A percentile compares a stretch with the other conserved stretches of the same genome.
phyloP scores from a whole-genome alignment of 164 flowering plant genomes.

The Tetracentron sinense region DNA sequence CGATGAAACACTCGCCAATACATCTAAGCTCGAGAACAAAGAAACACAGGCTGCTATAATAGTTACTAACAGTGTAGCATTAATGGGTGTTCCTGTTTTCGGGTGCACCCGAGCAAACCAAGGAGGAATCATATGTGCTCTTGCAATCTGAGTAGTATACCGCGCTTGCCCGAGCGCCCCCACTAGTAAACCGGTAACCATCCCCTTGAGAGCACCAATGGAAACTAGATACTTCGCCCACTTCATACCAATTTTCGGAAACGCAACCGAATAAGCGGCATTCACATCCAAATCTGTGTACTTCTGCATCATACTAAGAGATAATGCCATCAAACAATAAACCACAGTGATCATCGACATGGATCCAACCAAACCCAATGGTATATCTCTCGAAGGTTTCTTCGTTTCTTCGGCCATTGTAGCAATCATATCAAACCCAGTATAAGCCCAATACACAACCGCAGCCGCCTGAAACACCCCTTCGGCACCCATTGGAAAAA shows the following conservation, averaged over 20 bases:
- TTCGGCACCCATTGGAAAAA: conserved; percentile 50
- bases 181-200: conserved; percentile 68
- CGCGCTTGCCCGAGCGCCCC: conserved; percentile 77
- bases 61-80: conserved; percentile 60
- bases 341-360: conserved; percentile 64
- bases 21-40: conserved; percentile 74
- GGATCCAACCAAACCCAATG: conserved; percentile 68
- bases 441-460: conserved; percentile 72
- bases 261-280: conserved; percentile 73
- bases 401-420: conserved; percentile 87
- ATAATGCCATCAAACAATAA: conserved; percentile 75
- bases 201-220: conserved; percentile 71
- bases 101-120: conserved; percentile 78
- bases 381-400: conserved; percentile 65
- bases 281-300: conserved; percentile 60
- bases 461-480: conserved; percentile 70
- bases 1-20: conserved; percentile 60
- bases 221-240: conserved; percentile 79
- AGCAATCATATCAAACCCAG: conserved; percentile 81
- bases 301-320: conserved; percentile 56
- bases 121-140: conserved; percentile 88
- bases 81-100: conserved; percentile 62
- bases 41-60: conserved; percentile 38
- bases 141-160: conserved; percentile 80
- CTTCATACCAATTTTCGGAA: conserved; percentile 59